phyloP scores from a whole-genome alignment of 2,329 filamentous ascomycete species.

The Xylaria multiplex region DNA sequence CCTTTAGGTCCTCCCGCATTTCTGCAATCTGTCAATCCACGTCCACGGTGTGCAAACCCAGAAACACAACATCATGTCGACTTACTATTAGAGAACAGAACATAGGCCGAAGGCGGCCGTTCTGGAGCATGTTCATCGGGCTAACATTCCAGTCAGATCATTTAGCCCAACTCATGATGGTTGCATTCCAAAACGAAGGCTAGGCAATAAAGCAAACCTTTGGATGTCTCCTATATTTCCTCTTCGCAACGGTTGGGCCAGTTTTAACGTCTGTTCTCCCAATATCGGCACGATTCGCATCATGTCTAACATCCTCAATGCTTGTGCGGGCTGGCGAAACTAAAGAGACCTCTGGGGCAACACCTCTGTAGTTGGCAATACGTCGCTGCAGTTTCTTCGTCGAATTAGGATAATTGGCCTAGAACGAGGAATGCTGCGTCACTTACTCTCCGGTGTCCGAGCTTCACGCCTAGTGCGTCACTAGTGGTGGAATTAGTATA shows the following conservation, averaged over 20 bases:
- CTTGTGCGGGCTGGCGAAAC: conserved; percentile 60
- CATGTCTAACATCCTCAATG: conserved; percentile 65
- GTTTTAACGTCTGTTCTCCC: conserved; percentile 56
- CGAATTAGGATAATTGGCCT: conserved; percentile 14
- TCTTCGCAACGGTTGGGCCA: conserved; percentile 63
- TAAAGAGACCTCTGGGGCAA: conserved; percentile 65
- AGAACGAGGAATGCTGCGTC: neutral
- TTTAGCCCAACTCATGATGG: neutral
- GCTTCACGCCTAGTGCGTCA: conserved; percentile 78
- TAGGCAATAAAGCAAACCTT: conserved; percentile 63
- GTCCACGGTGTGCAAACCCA: neutral
- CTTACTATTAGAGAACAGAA: conserved; percentile 86
- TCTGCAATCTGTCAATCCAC: conserved; percentile 56
- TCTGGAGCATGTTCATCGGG: conserved; percentile 83
- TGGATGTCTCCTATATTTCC: conserved; percentile 81
- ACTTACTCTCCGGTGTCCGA: conserved; percentile 81
- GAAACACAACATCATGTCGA: conserved; percentile 33
- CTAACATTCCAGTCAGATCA: conserved; percentile 52
- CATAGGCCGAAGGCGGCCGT: conserved; percentile 82
- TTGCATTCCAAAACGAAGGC: neutral
- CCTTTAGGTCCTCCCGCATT: conserved; percentile 81
- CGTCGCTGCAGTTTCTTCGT: conserved; percentile 81
- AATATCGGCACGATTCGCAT: conserved; percentile 62
- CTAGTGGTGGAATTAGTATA: conserved; percentile 53
- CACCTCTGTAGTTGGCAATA: conserved; percentile 77